A percentile compares a stretch with the other conserved stretches of the same genome.
These are phyloP conservation scores for Phytopythium kandeliae DNA, from an alignment of 352 stramenopile genomes.

Conservation along the genomic window DNA sequence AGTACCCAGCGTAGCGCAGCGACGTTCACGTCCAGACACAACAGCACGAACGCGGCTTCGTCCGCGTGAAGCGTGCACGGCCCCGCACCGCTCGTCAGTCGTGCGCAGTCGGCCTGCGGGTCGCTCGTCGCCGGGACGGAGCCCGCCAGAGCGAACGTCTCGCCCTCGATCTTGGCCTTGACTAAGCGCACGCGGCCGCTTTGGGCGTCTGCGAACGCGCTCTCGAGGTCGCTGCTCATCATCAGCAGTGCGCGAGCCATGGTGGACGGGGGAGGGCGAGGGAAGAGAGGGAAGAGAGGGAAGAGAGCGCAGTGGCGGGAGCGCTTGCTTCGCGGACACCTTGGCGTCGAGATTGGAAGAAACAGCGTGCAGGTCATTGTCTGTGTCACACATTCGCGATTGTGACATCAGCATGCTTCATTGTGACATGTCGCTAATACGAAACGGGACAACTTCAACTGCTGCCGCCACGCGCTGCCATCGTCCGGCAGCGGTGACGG, in stretches of 20 bases:
- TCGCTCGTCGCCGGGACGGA: constrained; percentile 33
- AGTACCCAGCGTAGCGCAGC: constrained; percentile 72
- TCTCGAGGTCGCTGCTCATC: constrained; percentile 56
- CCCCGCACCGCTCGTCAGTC: constrained; percentile 11
- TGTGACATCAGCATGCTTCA: neutral
- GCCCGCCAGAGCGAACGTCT: constrained; percentile 55
- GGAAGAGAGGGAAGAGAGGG: neutral
- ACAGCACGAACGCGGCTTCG: constrained; percentile 68
- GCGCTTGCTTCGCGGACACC: no score
- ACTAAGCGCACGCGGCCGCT: constrained; percentile 61
- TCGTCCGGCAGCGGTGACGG: no score
- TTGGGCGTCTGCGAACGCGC: constrained; percentile 67
- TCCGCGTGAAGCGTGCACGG: constrained; percentile 16
- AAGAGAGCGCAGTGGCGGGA: neutral
- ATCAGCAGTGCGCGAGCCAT: constrained; percentile 68
- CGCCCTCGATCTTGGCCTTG: constrained; percentile 53
- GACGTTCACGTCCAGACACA: constrained; percentile 71
- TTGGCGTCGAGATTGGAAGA: neutral
- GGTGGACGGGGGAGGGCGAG: neutral
- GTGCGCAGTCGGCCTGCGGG: constrained; percentile 32
- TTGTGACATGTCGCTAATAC: neutral
- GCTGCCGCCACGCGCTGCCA: no score
- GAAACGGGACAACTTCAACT: neutral
- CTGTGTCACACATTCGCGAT: neutral
- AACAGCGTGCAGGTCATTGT: neutral